Conservation (phyloP, 768 basidiomycete species). For the Russula sp. region DNA sequence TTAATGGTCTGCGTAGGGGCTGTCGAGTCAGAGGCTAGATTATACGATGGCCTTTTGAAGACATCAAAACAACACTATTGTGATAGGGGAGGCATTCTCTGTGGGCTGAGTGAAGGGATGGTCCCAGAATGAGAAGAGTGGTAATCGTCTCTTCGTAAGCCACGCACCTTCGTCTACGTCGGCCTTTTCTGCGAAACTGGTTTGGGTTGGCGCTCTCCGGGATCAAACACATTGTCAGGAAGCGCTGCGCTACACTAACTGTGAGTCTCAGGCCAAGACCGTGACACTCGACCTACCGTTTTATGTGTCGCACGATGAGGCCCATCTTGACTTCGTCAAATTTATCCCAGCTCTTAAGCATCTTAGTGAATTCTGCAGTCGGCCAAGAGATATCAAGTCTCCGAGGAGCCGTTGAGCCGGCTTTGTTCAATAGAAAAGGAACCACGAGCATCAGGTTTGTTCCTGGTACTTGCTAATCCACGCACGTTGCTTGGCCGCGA, state of each 20-base stretch:
- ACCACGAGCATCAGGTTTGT: slow-evolving; percentile 15
- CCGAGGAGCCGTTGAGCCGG: slow-evolving; percentile 68
- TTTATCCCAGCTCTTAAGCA: slow-evolving; percentile 93
- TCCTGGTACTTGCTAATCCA: slow-evolving; percentile 25
- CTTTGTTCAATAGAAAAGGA: slow-evolving; percentile 36
- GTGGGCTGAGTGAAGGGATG: slow-evolving; percentile 8
- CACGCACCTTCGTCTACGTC: slow-evolving; percentile 53
- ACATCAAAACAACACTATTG: slow-evolving; percentile 19
- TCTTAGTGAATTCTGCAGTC: slow-evolving; percentile 89
- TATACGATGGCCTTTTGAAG: slow-evolving; percentile 21
- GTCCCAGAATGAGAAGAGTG: not conserved
- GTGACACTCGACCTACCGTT: slow-evolving; percentile 46
- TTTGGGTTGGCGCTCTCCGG: slow-evolving; percentile 71
- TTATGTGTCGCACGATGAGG: slow-evolving; percentile 89
- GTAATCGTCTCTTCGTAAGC: not conserved
- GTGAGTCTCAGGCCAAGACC: slow-evolving; percentile 11
- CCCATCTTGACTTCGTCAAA: slow-evolving; percentile 92
- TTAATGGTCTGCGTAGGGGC: slow-evolving; percentile 2
- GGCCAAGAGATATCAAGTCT: slow-evolving; percentile 96
- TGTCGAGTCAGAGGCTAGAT: slow-evolving; percentile 8
- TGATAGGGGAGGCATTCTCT: slow-evolving; percentile 19
- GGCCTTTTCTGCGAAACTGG: slow-evolving; percentile 60
- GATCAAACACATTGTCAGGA: slow-evolving; percentile 79
- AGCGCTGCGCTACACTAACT: slow-evolving; percentile 50
- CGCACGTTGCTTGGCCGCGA: slow-evolving; percentile 87